phyloP scores from a whole-genome alignment of 345 rosid species.

The Hibiscus tridactylites region DNA sequence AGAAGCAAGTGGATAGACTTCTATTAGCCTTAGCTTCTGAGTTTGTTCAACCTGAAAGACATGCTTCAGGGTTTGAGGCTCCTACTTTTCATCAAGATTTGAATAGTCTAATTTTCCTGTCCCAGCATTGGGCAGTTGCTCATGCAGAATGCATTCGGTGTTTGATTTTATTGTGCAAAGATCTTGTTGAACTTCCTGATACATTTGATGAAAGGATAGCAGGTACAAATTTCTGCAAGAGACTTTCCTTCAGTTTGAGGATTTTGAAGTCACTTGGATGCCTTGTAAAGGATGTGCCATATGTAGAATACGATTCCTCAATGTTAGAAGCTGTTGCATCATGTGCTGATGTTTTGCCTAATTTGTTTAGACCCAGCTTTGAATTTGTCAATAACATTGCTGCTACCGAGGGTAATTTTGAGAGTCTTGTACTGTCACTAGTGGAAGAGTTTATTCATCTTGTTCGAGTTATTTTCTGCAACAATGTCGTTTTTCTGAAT shows the following conservation, averaged over 20 bases:
- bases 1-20: conserved; percentile 62
- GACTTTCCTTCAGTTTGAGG: conserved; percentile 59
- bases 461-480: conserved; percentile 60
- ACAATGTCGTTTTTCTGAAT: conserved; percentile 49
- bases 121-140: conserved; percentile 78
- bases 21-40: conserved; percentile 64
- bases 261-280: conserved; percentile 69
- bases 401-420: conserved; percentile 63
- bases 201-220: conserved; percentile 49
- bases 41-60: conserved; percentile 48
- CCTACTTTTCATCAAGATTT: conserved; percentile 36
- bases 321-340: conserved; percentile 65
- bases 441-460: conserved; percentile 84
- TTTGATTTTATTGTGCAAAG: conserved; percentile 50
- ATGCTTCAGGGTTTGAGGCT: conserved; percentile 30
- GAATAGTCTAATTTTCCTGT: conserved; percentile 48
- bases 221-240: conserved; percentile 40
- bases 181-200: conserved; percentile 50
- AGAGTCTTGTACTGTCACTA: conserved; percentile 52
- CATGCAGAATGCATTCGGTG: conserved; percentile 55
- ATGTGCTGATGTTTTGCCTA: conserved; percentile 49
- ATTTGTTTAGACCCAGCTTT: conserved; percentile 44
- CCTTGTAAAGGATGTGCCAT: conserved; percentile 47
- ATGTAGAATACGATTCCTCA: conserved; percentile 49
- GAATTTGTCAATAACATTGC: conserved; percentile 52